Base-by-base conservation (phyloP, 495 filamentous ascomycete genomes). In the Bathelium albidoporum region DNA sequence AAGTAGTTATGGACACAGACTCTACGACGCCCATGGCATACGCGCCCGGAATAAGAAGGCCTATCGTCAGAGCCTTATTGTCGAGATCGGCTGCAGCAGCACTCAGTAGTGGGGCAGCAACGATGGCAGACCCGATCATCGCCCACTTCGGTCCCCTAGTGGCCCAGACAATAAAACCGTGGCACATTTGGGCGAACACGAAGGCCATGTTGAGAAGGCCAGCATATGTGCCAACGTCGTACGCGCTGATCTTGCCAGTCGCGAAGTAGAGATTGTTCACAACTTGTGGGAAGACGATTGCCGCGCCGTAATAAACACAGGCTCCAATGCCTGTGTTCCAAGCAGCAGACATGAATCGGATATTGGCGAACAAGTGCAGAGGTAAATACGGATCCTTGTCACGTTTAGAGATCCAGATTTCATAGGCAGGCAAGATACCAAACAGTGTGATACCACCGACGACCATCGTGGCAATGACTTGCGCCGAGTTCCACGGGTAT, bases 281-380 rank as follows among this genome's bases (percentile, higher is more conserved):
- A 18, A 69, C 66, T 18, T 68, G 60, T 5, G 77, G 77, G 73
- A 75, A 78, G 44, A 80, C 53, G 32, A 77, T 62, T 36, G 72
- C 69, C 62, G 74, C 72, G 18, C 70, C 69, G 69, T 71, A 79
- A 63, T 74, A 77, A n/a, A 75, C 69, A 64, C 72, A 71, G 52
- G 70, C 71, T 10, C 72, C 74, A 22, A 75, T 70, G 14, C 73
- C 75, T 24, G 74, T 73, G 64, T 71, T 71, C 5, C 77, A 75
- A 28, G 74, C 73, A 20, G 59, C 65, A 55, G 75, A 75, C 55
- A 73, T 70, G 64, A 78, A 81, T 16, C 74, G 70, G 12, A 71
- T 67, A 60, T 80, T 78, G 32, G 71, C 71, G 64, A 82, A 78
- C 29, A 82, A 70, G 18, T 73, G 71, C 58, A 78, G 70, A 9